These are phyloP conservation scores for Hirschioporus abietinus DNA, from an alignment of 768 basidiomycete species.

Conservation along the genomic window DNA sequence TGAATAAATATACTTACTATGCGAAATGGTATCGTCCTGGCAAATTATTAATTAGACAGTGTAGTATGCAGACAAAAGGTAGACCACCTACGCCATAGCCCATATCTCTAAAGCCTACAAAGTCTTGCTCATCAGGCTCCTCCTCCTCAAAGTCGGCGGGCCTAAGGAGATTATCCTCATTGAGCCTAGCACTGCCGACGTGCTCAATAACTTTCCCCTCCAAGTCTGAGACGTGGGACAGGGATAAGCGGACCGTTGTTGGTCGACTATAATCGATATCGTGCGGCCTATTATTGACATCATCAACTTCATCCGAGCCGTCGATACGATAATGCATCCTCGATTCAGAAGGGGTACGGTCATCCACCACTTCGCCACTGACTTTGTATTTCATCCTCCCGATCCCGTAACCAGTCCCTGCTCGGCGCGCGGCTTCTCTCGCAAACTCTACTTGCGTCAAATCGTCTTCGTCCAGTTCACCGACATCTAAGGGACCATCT, in stretches of 20 bases:
- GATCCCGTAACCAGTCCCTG: neutral
- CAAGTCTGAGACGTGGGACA: neutral
- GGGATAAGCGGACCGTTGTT: neutral
- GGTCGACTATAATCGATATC: neutral
- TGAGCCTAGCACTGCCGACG: neutral
- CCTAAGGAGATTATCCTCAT: neutral
- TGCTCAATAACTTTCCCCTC: neutral
- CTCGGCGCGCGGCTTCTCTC: neutral
- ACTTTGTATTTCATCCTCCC: neutral
- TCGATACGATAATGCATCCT: neutral
- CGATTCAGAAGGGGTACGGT: neutral
- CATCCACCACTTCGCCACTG: neutral
- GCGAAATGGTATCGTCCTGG: neutral
- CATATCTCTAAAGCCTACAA: neutral
- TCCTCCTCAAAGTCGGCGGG: neutral
- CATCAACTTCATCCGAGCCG: neutral
- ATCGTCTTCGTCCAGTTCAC: neutral
- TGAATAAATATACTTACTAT: neutral
- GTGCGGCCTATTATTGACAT: neutral
- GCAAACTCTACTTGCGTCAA: neutral
- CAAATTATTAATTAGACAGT: neutral
- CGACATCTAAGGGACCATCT: neutral
- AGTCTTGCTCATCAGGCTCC: neutral
- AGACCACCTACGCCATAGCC: neutral
- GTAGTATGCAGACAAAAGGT: neutral